phyloP scores from a whole-genome alignment of 345 rosid species.

The Microthlaspi erraticum region DNA sequence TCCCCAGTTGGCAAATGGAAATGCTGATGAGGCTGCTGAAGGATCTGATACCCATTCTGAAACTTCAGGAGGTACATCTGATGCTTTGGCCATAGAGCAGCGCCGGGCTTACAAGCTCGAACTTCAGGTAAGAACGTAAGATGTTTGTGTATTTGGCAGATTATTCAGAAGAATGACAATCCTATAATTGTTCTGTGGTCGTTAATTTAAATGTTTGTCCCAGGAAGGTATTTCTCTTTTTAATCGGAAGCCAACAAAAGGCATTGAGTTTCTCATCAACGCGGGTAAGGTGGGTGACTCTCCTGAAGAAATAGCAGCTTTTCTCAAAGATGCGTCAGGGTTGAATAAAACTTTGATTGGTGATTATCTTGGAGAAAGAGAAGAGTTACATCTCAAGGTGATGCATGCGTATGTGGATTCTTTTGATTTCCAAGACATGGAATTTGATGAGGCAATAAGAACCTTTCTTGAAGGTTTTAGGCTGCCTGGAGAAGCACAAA shows the following conservation, averaged over 20 bases:
- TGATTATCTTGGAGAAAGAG: slow-evolving; percentile 88
- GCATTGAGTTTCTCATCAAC: slow-evolving; percentile 74
- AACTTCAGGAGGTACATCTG: slow-evolving; percentile 61
- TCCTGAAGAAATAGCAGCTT: slow-evolving; percentile 80
- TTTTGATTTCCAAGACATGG: slow-evolving; percentile 71
- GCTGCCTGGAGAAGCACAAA: slow-evolving; percentile 93
- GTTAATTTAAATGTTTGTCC: slow-evolving; percentile 47
- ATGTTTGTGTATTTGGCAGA: slow-evolving; percentile 25
- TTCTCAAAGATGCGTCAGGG: slow-evolving; percentile 70
- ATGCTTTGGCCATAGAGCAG: slow-evolving; percentile 78
- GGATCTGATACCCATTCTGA: slow-evolving; percentile 63
- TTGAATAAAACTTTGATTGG: slow-evolving; percentile 80
- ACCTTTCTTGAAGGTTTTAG: slow-evolving; percentile 83
- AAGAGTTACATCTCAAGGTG: slow-evolving; percentile 76
- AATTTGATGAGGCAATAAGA: slow-evolving; percentile 86
- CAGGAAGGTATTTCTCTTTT: slow-evolving; percentile 89
- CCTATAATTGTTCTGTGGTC: slow-evolving; percentile 14
- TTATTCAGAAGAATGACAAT: not conserved
- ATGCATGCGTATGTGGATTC: slow-evolving; percentile 98
- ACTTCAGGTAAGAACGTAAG: slow-evolving; percentile 62
- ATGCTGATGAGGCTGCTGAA: slow-evolving; percentile 63
- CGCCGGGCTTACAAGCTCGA: slow-evolving; percentile 89
- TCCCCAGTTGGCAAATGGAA: slow-evolving; percentile 48
- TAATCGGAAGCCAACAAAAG: slow-evolving; percentile 82
- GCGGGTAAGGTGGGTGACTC: slow-evolving; percentile 70